Base-by-base conservation (phyloP, 1,284 basidiomycete species). In the Peniophora sp. region DNA sequence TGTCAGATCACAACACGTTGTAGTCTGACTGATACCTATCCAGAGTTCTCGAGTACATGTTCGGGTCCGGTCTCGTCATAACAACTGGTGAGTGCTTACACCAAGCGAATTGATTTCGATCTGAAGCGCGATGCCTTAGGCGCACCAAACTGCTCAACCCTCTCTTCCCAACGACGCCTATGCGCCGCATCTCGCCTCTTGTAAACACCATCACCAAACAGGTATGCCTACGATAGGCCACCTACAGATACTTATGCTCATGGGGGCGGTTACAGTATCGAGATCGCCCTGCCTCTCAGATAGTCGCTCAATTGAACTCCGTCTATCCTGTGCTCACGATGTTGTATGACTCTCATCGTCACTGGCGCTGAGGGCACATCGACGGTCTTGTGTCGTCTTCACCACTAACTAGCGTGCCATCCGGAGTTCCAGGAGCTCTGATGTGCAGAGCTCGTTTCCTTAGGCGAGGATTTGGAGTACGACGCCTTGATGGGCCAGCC, bases 171-270 rank as follows among this genome's bases (percentile, higher is more conserved):
- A 62, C 70, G 3, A 59, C 67, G 3, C 73, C 78, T 47, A 66
- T 80, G 51, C 70, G 72, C 22, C 62, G 67, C 20, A 53, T 79
- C 39, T 64, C 71, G 8, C 75, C 77, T 14, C 56, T 70, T 11
- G 68, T 79, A 32, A 71, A 74, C 54, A 64, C 68, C n/a, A 68
- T 79, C 35, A 69, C 75, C 5, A 65, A 74, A 39, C 68, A 67
- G 63, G 72, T 73, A 34, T 34, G 5, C n/a, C 24, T 12, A 32
- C 12, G 27, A 32, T 12, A n/a, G n/a, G n/a, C n/a, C n/a, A n/a
- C n/a, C n/a, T n/a, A n/a, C n/a, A n/a, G n/a, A n/a, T n/a, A n/a
- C n/a, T n/a, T n/a, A n/a, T n/a, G n/a, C n/a, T n/a, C n/a, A n/a
- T n/a, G n/a, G n/a, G n/a, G n/a, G n/a, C n/a, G n/a, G n/a, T n/a